These are phyloP conservation scores for Pyronema omphalodes DNA, from an alignment of 495 filamentous ascomycete genomes.

Conservation along the genomic window DNA sequence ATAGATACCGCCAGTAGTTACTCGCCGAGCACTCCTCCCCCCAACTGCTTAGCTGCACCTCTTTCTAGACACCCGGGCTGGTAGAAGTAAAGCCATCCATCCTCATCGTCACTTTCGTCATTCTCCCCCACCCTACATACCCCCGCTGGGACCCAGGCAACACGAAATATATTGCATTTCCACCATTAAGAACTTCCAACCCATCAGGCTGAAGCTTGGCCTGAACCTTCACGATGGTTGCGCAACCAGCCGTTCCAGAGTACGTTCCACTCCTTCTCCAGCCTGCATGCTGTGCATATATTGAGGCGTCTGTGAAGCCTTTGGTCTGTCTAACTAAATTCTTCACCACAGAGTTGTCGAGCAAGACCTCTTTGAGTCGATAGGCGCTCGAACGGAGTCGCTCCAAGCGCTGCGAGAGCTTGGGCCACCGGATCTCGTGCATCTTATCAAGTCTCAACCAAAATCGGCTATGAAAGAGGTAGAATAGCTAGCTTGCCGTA, in stretches of 20 bases:
- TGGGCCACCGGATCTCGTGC: conserved; percentile 86
- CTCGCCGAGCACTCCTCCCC: neutral
- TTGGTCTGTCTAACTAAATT: too few species aligned
- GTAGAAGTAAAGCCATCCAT: neutral
- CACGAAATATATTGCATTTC: too few species aligned
- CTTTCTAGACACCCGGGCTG: neutral
- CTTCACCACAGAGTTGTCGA: conserved; percentile 54
- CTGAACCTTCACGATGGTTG: neutral
- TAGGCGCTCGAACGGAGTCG: conserved; percentile 76
- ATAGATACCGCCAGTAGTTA: neutral
- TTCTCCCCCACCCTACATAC: neutral
- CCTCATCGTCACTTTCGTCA: neutral
- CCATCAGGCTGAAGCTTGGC: neutral
- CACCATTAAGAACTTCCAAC: neutral
- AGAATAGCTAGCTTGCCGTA: neutral
- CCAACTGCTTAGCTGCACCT: too few species aligned
- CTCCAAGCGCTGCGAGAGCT: conserved; percentile 72
- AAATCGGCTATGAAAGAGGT: conserved; percentile 48
- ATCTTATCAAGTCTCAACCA: conserved; percentile 72
- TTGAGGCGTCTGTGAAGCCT: too few species aligned
- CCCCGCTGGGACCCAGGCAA: neutral
- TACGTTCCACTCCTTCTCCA: neutral
- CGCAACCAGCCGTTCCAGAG: conserved; percentile 2
- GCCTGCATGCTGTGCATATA: too few species aligned
- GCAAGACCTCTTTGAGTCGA: conserved; percentile 68